Evolutionary conservation across 148 eudicot species (phyloP).

Genomic region (Spergularia marina): DNA sequence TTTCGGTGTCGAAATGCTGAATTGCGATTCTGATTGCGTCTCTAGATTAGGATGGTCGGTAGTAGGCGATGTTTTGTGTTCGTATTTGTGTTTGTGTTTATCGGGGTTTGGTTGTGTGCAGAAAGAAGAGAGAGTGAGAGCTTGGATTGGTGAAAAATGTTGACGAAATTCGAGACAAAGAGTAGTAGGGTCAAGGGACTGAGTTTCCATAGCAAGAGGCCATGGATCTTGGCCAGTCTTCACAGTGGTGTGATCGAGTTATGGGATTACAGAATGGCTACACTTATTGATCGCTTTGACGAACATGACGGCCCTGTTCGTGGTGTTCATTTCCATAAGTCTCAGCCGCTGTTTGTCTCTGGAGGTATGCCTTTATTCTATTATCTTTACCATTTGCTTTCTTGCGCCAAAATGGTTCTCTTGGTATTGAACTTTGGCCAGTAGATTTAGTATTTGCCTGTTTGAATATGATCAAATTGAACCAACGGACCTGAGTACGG

Average conservation of each 20-base stretch:
- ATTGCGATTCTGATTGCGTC: not conserved
- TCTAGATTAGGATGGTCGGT: too few relatives aligned
- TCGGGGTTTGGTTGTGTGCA: constrained; percentile 21
- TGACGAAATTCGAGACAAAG: constrained; percentile 94
- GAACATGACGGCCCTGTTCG: constrained; percentile 98
- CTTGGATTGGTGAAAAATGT: constrained; percentile 44
- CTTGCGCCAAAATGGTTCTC: too few relatives aligned
- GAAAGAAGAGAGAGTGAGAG: constrained; percentile 15
- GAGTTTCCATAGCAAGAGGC: constrained; percentile 83
- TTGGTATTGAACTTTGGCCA: too few relatives aligned
- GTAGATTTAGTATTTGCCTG: too few relatives aligned
- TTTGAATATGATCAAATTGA: too few relatives aligned
- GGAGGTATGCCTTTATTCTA: constrained; percentile 45
- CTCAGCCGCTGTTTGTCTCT: constrained; percentile 87
- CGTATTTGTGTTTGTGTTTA: not conserved
- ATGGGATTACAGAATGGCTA: constrained; percentile 96
- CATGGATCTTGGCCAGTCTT: constrained; percentile 95
- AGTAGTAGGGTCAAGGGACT: constrained; percentile 93
- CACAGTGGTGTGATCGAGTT: constrained; percentile 95
- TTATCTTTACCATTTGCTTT: not conserved
- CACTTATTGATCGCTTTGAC: constrained; percentile 81
- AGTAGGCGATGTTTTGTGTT: not conserved
- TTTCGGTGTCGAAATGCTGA: not conserved
- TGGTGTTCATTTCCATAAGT: constrained; percentile 81
- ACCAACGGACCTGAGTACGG: too few relatives aligned